Evolutionary conservation across 1,284 basidiomycete species (phyloP).

Genomic region (Ustilago curta): DNA sequence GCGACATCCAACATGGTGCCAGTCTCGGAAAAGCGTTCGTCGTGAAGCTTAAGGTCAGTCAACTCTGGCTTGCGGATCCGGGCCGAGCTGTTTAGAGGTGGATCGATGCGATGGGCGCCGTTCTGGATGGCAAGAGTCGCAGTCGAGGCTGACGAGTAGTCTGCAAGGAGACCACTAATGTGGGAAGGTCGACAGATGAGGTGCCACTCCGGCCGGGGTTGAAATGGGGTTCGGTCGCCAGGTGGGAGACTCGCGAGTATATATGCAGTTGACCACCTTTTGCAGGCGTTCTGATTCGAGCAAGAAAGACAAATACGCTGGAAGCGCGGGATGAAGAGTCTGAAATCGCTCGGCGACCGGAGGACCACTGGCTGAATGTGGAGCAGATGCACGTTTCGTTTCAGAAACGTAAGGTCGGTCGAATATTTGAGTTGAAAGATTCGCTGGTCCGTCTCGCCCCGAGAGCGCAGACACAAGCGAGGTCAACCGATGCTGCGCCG

Average conservation of each 20-base stretch:
- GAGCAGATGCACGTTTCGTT: neutral
- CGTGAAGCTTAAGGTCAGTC: neutral
- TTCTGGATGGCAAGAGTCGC: neutral
- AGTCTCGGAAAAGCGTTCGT: neutral
- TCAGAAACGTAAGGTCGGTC: neutral
- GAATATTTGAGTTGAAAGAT: neutral
- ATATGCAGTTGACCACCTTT: neutral
- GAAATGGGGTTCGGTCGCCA: neutral
- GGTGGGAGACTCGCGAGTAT: neutral
- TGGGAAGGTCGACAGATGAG: neutral
- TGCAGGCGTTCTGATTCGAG: neutral
- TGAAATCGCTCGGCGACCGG: neutral
- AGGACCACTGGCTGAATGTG: neutral
- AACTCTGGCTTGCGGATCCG: neutral
- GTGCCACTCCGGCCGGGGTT: neutral
- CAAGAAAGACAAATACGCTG: no score
- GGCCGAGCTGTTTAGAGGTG: neutral
- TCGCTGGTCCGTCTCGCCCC: neutral
- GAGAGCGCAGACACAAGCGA: neutral
- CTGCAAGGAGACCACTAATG: neutral
- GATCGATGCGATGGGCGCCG: neutral
- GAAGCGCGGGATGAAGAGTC: no score
- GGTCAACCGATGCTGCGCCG: neutral
- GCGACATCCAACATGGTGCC: slow-evolving; percentile 18
- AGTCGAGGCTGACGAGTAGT: neutral